Evolutionary conservation across 2,329 filamentous ascomycete species (phyloP), one percentile per base, ranked within the genome.

Genomic region (Chaetoscypha palmicola): DNA sequence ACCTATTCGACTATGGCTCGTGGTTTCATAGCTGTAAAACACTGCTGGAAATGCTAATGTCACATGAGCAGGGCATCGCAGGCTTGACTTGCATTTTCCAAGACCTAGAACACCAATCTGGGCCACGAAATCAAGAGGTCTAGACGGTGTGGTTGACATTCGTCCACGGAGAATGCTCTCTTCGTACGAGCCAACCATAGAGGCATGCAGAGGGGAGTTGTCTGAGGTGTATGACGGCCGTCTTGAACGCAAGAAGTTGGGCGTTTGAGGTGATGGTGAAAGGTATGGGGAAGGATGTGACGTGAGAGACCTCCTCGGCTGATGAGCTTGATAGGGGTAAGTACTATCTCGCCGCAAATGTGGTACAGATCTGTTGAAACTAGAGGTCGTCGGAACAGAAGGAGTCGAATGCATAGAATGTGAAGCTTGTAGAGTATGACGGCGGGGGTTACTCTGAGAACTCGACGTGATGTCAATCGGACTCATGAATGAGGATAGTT

Each of bases 101-200:
- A 83, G 82, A 8, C 90, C 92, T 12, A 97, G 70, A 0, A 97
- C 92, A 17, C 92, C 92, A 45, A 98, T 96, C 61, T 97, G 89
- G 21, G 92, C 92, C 4, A 94, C 75, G 59, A 98, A 98, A 53
- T 95, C 83, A 4, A 98, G 70, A 4, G 92, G 91, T 53, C 86
- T 90, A 1, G 91, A 97, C 0, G 92, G 91, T 2, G 83, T 92
- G 1, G 90, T 96, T 21, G 92, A 97, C 92, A 98, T 98, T 50
- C 92, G 80, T 30, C 92, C 92, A 36, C 88, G 81, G 2, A 98
- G 70, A 48, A 98, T 96, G 21, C 89, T 96, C 66, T 98, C 92
- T 65, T 98, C 92, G 56, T 96, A 98, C 1, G 91, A 96, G 2
- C 92, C 92, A 2, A 97, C 91, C 85, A 98, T 94, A 3, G 90